Conservation (phyloP, 2,329 filamentous ascomycete species). For the Monilinia fructicola region DNA sequence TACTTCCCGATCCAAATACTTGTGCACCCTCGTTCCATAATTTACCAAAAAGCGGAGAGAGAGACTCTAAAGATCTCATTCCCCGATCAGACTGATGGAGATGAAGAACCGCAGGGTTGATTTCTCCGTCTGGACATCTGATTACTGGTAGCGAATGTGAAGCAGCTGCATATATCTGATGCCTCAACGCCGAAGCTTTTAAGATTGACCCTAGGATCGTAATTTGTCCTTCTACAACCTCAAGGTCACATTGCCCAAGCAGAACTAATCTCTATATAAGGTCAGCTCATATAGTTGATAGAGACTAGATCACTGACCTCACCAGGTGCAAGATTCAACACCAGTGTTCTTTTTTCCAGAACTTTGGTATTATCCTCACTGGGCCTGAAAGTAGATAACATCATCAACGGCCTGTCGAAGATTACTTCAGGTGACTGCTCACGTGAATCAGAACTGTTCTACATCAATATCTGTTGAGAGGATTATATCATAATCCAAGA, state of each 20-base stretch:
- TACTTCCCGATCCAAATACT: conserved; percentile 29
- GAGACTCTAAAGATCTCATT: conserved; percentile 53
- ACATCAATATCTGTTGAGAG: conserved; percentile 30
- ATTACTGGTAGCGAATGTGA: conserved; percentile 71
- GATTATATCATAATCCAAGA: not conserved
- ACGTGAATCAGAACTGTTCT: conserved; percentile 33
- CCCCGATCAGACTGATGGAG: conserved; percentile 51
- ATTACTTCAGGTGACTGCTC: conserved; percentile 30
- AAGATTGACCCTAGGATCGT: conserved; percentile 66
- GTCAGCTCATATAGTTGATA: conserved; percentile 25
- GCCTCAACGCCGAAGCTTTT: conserved; percentile 46
- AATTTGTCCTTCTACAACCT: conserved; percentile 60
- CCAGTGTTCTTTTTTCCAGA: conserved; percentile 43
- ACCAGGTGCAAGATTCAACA: conserved; percentile 49
- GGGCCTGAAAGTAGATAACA: conserved; percentile 47
- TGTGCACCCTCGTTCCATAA: conserved; percentile 59
- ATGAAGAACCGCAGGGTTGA: conserved; percentile 55
- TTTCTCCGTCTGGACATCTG: conserved; percentile 47
- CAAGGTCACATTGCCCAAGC: conserved; percentile 67
- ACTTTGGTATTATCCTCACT: conserved; percentile 47
- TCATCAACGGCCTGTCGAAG: conserved; percentile 42
- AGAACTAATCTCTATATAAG: conserved; percentile 56
- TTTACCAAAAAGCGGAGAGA: conserved; percentile 66
- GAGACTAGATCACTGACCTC: conserved; percentile 46
- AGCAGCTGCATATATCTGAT: conserved; percentile 64